Conservation (phyloP, 352 stramenopile genomes). For the Phytophthora nicotianae region DNA sequence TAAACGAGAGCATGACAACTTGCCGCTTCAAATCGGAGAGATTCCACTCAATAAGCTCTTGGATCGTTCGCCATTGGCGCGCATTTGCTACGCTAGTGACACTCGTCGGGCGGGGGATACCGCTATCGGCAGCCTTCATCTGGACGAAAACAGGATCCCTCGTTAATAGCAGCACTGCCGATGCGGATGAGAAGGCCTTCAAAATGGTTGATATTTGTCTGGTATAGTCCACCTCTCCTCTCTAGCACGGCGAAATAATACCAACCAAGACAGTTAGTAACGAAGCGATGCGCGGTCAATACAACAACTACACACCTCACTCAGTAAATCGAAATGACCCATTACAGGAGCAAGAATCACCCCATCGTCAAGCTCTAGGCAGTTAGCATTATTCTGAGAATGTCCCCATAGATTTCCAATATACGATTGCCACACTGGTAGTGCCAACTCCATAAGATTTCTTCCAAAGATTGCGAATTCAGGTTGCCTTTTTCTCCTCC, state of each 20-base stretch:
- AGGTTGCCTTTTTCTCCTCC: background rate
- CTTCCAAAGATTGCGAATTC: background rate
- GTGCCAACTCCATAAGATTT: conserved; percentile 6
- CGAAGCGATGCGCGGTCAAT: background rate
- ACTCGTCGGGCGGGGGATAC: background rate
- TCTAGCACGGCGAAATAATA: conserved; percentile 1
- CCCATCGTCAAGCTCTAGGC: conserved; percentile 11
- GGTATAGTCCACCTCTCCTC: conserved; percentile 6
- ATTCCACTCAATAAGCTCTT: conserved; percentile 41
- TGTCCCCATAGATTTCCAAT: conserved; percentile 17
- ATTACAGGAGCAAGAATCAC: conserved; percentile 17
- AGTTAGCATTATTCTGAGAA: background rate
- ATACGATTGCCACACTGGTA: conserved; percentile 24
- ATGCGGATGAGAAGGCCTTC: conserved; percentile 15
- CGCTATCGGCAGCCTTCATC: background rate
- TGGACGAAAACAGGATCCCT: conserved; percentile 9
- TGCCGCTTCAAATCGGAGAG: conserved; percentile 25
- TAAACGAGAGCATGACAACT: conserved; percentile 32
- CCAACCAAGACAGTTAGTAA: conserved; percentile 6
- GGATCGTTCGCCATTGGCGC: conserved; percentile 21
- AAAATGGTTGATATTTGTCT: conserved; percentile 8
- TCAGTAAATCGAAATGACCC: conserved; percentile 6
- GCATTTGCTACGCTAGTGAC: background rate
- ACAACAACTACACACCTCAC: conserved; percentile 17
- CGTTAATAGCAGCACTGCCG: conserved; percentile 17